Evolutionary conservation across 1,139 yeast genomes (phyloP), one percentile per base, ranked within the genome.

Genomic region (Lodderomyces theae): DNA sequence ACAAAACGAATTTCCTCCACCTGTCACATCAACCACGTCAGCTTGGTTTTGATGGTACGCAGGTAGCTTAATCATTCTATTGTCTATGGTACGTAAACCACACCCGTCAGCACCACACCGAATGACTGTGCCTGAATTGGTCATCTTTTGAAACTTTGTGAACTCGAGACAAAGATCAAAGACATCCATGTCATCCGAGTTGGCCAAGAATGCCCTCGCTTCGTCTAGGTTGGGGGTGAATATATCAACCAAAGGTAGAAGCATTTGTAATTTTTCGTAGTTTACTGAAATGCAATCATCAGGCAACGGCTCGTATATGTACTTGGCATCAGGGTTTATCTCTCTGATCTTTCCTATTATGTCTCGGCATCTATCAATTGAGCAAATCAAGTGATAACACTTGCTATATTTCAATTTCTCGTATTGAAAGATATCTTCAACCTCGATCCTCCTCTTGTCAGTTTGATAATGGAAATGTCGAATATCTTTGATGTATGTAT

Each of bases 1-100:
- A 44, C 92, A 78, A 58, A 84, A 89, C 0, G 94, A 72, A 57
- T 90, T 90, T 0, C 97, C 97, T 3, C 95, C 96, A 0, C 97
- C 97, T 0, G 97, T 90, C 0, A 95, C 96, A 58, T 90, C 97
- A 2, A 80, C 64, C 1, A 89, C 92, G 26, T 63, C 60, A 2
- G 52, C 49, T 45, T 68, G 75, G 44, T 60, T 66, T 35, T 60
- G 61, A 55, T 87, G 95, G 56, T 83, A 90, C 0, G 96, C 89
- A 0, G 94, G 92, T 23, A 80, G 72, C 77, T 80, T 70, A 10
- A 52, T 45, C 35, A 4, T 32, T 5, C 37, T 28, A 5, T 41
- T 44, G 16, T 41, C 34, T 1, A 40, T 26, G 3, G 60, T 49
- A 4, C 51, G 50, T 10, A 59, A 53, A 24, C 69, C 66, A 50